Conservation (phyloP, 2,329 filamentous ascomycete genomes). For the Fusarium tuaranense region DNA sequence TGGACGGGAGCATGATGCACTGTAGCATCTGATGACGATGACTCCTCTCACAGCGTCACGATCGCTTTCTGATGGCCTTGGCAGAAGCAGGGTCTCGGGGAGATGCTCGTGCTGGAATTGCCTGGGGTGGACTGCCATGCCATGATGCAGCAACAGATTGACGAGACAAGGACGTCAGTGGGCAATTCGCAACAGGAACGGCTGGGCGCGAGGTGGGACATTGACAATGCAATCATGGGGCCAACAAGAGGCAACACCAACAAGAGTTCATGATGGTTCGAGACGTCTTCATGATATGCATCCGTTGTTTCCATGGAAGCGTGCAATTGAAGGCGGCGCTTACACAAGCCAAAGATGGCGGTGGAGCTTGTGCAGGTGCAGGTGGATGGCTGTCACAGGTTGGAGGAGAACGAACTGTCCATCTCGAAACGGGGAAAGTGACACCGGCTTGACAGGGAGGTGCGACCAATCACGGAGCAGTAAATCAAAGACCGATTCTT, state of each 20-base stretch:
- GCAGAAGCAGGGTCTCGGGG: slow-evolving; percentile 37
- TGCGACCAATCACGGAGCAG: slow-evolving; percentile 22
- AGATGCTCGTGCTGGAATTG: slow-evolving; percentile 34
- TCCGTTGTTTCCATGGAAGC: neutral
- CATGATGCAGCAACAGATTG: neutral
- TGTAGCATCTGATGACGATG: slow-evolving; percentile 5
- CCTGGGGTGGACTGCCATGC: slow-evolving; percentile 8
- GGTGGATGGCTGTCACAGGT: slow-evolving; percentile 19
- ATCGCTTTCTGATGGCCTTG: slow-evolving; percentile 39
- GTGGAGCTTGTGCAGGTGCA: slow-evolving; percentile 30
- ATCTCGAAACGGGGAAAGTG: slow-evolving; percentile 31
- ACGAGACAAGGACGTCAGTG: slow-evolving; percentile 8
- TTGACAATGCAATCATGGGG: neutral
- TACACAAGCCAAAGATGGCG: slow-evolving; percentile 28
- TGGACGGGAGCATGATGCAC: slow-evolving; percentile 22
- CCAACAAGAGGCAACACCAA: neutral
- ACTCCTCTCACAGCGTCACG: slow-evolving; percentile 28
- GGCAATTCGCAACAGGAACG: neutral
- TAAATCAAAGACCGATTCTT: slow-evolving; percentile 20
- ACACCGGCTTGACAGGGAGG: slow-evolving; percentile 13
- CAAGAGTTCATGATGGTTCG: slow-evolving; percentile 29
- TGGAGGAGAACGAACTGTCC: slow-evolving; percentile 22
- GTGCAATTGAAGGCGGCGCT: slow-evolving; percentile 16
- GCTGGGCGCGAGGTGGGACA: neutral
- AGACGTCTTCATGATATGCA: slow-evolving; percentile 22